Evolutionary conservation across 2,329 filamentous ascomycete genomes (phyloP).

Genomic region (Coniella lustricola): DNA sequence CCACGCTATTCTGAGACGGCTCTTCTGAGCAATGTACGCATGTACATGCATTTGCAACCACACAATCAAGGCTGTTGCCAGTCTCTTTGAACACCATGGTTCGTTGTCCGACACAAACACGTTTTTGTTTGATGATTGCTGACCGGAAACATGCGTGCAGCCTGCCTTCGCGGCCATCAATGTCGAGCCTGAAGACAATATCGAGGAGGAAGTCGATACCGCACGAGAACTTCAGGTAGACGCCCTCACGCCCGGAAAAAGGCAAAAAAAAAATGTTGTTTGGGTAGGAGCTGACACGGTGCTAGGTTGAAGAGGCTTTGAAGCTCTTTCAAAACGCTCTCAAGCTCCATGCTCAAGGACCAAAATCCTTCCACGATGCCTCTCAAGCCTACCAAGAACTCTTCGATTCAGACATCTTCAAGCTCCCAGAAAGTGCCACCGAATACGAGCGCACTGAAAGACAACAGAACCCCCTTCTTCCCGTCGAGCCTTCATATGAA

Average conservation of each 20-base stretch:
- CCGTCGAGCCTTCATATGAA: slow-evolving; percentile 40
- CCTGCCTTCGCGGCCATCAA: slow-evolving; percentile 81
- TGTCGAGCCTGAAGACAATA: slow-evolving; percentile 83
- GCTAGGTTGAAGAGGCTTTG: slow-evolving; percentile 82
- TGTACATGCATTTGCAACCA: background rate
- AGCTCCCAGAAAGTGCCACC: slow-evolving; percentile 77
- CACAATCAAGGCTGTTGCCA: background rate
- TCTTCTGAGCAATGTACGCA: no score
- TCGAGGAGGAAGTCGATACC: slow-evolving; percentile 87
- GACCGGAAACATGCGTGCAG: slow-evolving; percentile 26
- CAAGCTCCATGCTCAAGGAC: slow-evolving; percentile 84
- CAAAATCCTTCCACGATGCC: slow-evolving; percentile 67
- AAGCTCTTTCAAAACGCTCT: slow-evolving; percentile 90
- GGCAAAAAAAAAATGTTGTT: background rate
- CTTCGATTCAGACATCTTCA: slow-evolving; percentile 90
- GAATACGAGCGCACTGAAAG: slow-evolving; percentile 70
- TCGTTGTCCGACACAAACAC: background rate
- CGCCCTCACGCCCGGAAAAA: background rate
- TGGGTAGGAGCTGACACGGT: background rate
- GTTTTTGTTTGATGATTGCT: background rate
- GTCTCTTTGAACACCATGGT: background rate
- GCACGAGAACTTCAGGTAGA: slow-evolving; percentile 80
- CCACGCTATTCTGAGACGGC: no score
- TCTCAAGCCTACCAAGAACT: slow-evolving; percentile 74
- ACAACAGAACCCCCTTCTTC: slow-evolving; percentile 42